Evolutionary conservation across 176 grass and related monocot species (phyloP), one percentile per base, ranked within the genome.

Genomic region (Oryza nivara): DNA sequence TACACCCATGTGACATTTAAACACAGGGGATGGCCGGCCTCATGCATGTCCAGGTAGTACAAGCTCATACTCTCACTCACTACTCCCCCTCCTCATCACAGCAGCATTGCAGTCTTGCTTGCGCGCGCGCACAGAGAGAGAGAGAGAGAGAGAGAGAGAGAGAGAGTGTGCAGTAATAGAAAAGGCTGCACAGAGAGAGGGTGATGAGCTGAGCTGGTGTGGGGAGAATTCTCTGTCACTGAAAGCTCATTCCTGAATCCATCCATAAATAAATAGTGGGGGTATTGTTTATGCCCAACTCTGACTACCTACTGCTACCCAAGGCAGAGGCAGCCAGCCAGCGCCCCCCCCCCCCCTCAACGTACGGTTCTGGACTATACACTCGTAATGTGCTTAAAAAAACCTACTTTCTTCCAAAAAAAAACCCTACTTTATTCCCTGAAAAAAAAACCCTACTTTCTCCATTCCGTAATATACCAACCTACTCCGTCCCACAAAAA

Each of bases 1-100:
- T 70, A 77, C 77, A 85, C 88, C 88, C 88, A 89, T 89, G 88
- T 89, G 88, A 40, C n/a, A 89, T 71, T 89, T 63, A 81, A 89
- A 70, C 88, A 16, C 61, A 40, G 44, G 68, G 41, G 64, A 65
- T 63, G 79, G 75, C 58, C 58, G 79, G 75, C 58, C 58, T 63
- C 58, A 63, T 63, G 10, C 58, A 63, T 63, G 10, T 64, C 77
- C 63, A 67, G 64, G 64, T 79, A 80, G 64, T 79, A 80, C 65
- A 36, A 65, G 48, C 46, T 68, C 44, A 67, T 25, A 43, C 75
- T 45, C 12, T 41, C 76, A 46, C 12, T 41, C 76, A 66, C 72
- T 47, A 44, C 43, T 44, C 43, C 48, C 73, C 48, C 73, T 75
- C 73, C 16, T 48, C 63, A 79, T 43, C 77, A 68, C 54, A 58